A percentile compares a stretch with the other conserved stretches of the same genome.
Evolutionary conservation across 768 basidiomycete species (phyloP).

Genomic region (Strobilomyces confusus): DNA sequence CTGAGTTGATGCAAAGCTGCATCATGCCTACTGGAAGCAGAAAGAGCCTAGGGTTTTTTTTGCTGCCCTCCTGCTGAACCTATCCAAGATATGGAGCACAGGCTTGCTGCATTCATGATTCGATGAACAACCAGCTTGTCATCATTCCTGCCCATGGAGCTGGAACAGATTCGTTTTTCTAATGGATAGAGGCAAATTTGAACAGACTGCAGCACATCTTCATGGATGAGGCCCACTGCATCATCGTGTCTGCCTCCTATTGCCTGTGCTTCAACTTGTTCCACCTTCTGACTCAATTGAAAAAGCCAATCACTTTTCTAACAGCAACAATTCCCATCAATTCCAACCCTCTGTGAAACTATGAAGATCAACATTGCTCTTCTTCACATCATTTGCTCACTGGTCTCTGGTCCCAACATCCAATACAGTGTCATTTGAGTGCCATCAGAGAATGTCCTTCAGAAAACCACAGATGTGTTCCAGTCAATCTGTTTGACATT

Average conservation of each 20-base stretch:
- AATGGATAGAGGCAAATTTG: background rate
- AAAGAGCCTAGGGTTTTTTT: slow-evolving; percentile 14
- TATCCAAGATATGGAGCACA: background rate
- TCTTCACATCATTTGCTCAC: background rate
- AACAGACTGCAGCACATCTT: background rate
- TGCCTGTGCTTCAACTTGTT: slow-evolving; percentile 10
- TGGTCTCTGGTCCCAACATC: background rate
- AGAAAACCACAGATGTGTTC: background rate
- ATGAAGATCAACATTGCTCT: slow-evolving; percentile 1
- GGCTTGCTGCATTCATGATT: background rate
- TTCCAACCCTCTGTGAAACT: background rate
- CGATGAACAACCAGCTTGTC: background rate
- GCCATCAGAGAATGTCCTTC: accelerated
- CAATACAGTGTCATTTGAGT: background rate
- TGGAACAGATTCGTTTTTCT: background rate
- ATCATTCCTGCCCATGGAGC: slow-evolving; percentile 11
- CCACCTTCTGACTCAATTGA: background rate
- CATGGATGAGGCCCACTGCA: slow-evolving; percentile 9
- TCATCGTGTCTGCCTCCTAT: slow-evolving; percentile 4
- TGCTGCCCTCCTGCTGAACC: background rate
- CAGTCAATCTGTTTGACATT: background rate
- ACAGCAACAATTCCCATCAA: slow-evolving; percentile 5
- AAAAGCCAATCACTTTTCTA: slow-evolving; percentile 10
- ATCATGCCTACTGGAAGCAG: slow-evolving; percentile 13
- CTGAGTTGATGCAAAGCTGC: slow-evolving; percentile 8